phyloP scores from a whole-genome alignment of 306 rosid species.

The Fragaria vesca region DNA sequence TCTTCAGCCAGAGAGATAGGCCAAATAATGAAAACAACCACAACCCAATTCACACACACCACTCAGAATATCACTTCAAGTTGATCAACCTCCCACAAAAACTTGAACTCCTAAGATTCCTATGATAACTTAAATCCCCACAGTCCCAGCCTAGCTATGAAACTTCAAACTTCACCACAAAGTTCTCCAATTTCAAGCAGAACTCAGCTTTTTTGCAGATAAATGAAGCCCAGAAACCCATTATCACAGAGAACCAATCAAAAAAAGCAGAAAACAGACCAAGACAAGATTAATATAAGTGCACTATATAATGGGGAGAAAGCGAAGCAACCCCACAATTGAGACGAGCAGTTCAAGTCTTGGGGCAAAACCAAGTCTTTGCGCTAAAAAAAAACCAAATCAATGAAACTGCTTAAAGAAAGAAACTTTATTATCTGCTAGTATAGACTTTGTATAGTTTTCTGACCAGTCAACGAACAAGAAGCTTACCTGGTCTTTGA shows the following conservation, averaged over 20 bases:
- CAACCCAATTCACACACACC: constrained; percentile 10
- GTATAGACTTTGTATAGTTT: not conserved
- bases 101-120: not conserved
- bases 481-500: not conserved
- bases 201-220: constrained; percentile 15
- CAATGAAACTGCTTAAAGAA: not conserved
- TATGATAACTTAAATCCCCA: not conserved
- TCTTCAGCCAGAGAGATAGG: constrained; percentile 6
- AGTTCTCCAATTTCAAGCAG: constrained; percentile 20
- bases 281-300: not conserved
- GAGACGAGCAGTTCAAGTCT: not conserved
- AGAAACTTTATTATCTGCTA: not conserved
- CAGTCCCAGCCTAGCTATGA: not conserved
- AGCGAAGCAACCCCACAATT: not conserved
- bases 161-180: constrained; percentile 8
- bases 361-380: constrained; percentile 8
- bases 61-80: not conserved
- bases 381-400: not conserved
- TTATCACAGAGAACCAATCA: not conserved
- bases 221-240: not conserved
- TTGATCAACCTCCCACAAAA: not conserved
- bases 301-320: not conserved
- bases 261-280: not conserved
- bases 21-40: constrained; percentile 10
- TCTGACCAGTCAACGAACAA: constrained; percentile 1